Base-by-base conservation (phyloP, 768 basidiomycete genomes). In the Tulasnella sp. region DNA sequence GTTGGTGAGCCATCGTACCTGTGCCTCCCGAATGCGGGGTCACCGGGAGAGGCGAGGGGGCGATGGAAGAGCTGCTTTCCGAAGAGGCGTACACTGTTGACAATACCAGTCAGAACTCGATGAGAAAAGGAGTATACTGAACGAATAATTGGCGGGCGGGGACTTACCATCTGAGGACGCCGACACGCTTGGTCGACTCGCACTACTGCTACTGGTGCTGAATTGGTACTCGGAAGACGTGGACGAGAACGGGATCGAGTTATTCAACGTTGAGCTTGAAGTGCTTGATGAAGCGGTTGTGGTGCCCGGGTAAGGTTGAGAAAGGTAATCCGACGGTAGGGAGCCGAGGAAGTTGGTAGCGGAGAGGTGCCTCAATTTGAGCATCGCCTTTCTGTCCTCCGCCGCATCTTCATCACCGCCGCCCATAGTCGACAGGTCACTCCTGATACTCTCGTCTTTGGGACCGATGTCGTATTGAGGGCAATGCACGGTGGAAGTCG, bases 21-120 rank as follows among this genome's bases (percentile, higher is more conserved):
- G 35, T 67, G 6, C 61, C 61, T 67, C 61, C 35, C 70, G 32
- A 35, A 23, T n/a, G 35, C 70, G 32, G 35, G 29, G 70, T 70
- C 5, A 55, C 51, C 70, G 70, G 70, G 20, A 70, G 29, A 16
- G 70, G 70, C 16, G 70, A 70, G 70, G 40, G 70, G 29, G 51
- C 51, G 16, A 55, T 55, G 10, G 70, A 70, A 10, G 70, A 70
- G 16, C 51, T 55, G 51, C 51, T 55, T 23, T 70, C 70, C 70
- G 70, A 70, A 29, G 70, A 70, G 18, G 70, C 70, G 70, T 70
- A 70, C n/a, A 29, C 40, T 5, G 70, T 15, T 32, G 70, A 70
- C 70, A 20, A 70, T 9, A 70, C 35, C 70, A 70, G 51, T 55
- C 5, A 5, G 51, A 55, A n/a, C 51, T 55, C 51, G 51, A 55